phyloP scores from a whole-genome alignment of 352 stramenopile genomes.

The Plasmopara viticola region DNA sequence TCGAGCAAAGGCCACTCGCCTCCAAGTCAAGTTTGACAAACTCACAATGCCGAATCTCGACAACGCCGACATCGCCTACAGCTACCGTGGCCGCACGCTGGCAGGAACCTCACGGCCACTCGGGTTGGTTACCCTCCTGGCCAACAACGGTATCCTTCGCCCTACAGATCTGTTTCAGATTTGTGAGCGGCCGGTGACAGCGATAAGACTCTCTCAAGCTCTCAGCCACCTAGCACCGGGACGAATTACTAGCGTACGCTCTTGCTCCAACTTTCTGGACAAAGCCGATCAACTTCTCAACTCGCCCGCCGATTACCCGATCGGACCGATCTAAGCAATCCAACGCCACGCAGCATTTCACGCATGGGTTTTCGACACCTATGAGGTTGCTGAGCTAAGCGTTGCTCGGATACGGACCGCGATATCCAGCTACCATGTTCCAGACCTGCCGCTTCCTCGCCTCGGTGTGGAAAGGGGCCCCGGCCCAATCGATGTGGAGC shows the following conservation, averaged over 20 bases:
- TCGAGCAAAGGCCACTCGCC: neutral
- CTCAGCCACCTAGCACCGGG: neutral
- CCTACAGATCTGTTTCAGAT: neutral
- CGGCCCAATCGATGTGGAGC: neutral
- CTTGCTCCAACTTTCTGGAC: slow-evolving; percentile 25
- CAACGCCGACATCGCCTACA: neutral
- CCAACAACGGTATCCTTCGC: neutral
- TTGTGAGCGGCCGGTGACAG: neutral
- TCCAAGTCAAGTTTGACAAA: neutral
- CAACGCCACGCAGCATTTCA: neutral
- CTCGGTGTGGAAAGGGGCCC: neutral
- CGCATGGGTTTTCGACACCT: neutral
- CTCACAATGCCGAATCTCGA: neutral
- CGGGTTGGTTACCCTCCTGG: neutral
- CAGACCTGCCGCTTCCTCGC: neutral
- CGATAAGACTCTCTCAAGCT: neutral
- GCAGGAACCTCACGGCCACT: neutral
- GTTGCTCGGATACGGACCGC: neutral
- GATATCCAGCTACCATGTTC: neutral
- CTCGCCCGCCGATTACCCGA: slow-evolving; percentile 1
- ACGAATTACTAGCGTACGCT: neutral
- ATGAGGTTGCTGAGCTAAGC: neutral
- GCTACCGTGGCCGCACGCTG: neutral
- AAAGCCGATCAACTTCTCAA: slow-evolving; percentile 1
- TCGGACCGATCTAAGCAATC: neutral